Conservation (phyloP, 768 basidiomycete genomes). For the Xerocomellus chrysenteron region DNA sequence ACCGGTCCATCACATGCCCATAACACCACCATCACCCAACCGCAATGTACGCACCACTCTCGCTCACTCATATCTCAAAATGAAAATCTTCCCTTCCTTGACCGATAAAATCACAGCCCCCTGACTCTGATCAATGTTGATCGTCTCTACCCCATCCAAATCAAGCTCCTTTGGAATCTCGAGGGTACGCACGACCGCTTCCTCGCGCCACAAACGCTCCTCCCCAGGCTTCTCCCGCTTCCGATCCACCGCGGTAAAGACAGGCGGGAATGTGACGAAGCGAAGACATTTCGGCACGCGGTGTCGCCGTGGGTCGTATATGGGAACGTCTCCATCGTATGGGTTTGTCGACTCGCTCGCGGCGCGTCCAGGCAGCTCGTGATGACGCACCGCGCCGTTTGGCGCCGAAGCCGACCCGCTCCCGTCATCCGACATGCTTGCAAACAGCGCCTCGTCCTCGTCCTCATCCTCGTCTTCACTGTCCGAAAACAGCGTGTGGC, state of each 20-base stretch:
- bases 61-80: conserved; percentile 58
- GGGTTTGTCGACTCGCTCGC: conserved; percentile 11
- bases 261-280: conserved; percentile 72
- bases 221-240: conserved; percentile 21
- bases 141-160: conserved; percentile 65
- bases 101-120: conserved; percentile 71
- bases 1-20: not conserved
- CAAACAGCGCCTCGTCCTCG: conserved; percentile 16
- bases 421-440: conserved; percentile 10
- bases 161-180: conserved; percentile 65
- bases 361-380: not conserved
- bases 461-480: conserved; percentile 30
- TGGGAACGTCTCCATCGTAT: conserved; percentile 19
- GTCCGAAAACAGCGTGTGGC: conserved; percentile 26
- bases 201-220: conserved; percentile 27
- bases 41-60: not conserved
- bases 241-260: conserved; percentile 23
- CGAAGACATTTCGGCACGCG: conserved; percentile 50
- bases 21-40: not conserved
- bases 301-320: conserved; percentile 26
- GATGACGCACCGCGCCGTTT: conserved; percentile 2
- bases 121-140: conserved; percentile 76
- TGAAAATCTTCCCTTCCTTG: conserved; percentile 68
- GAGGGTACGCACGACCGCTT: conserved; percentile 56
- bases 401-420: not conserved